Evolutionary conservation across 345 rosid genomes (phyloP).

Genomic region (Mallotus nudiflorus): DNA sequence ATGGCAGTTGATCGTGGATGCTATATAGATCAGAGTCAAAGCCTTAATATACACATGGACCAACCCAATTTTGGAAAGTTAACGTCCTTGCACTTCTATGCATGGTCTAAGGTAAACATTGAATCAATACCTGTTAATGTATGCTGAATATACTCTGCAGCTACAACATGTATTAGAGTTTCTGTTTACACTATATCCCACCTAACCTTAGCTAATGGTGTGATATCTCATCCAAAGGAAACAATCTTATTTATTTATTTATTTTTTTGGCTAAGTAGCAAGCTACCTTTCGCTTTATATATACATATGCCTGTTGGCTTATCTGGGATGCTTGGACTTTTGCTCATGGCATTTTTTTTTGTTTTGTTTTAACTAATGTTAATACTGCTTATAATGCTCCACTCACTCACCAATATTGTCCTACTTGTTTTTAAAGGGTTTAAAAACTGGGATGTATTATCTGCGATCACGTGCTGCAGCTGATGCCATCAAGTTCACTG

Average conservation of each 20-base stretch:
- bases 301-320: too few species aligned
- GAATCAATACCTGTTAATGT: background rate
- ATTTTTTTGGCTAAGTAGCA: too few species aligned
- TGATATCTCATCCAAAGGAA: background rate
- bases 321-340: background rate
- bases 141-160: too few species aligned
- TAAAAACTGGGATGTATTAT: constrained; percentile 95
- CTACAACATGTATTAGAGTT: too few species aligned
- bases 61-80: constrained; percentile 78
- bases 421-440: constrained; percentile 44
- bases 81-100: constrained; percentile 77
- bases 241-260: background rate
- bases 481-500: constrained; percentile 98
- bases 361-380: background rate
- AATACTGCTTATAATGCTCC: background rate
- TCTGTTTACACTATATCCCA: too few species aligned
- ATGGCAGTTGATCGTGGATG: constrained; percentile 95
- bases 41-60: constrained; percentile 92
- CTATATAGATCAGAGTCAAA: constrained; percentile 93
- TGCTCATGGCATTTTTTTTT: too few species aligned
- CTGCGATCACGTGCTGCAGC: constrained; percentile 91
- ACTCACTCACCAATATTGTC: background rate
- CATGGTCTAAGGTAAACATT: constrained; percentile 74
- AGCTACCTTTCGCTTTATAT: too few species aligned
- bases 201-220: too few species aligned